Evolutionary conservation across 106 monocot species (phyloP).

Genomic region (Agapanthus africanus): DNA sequence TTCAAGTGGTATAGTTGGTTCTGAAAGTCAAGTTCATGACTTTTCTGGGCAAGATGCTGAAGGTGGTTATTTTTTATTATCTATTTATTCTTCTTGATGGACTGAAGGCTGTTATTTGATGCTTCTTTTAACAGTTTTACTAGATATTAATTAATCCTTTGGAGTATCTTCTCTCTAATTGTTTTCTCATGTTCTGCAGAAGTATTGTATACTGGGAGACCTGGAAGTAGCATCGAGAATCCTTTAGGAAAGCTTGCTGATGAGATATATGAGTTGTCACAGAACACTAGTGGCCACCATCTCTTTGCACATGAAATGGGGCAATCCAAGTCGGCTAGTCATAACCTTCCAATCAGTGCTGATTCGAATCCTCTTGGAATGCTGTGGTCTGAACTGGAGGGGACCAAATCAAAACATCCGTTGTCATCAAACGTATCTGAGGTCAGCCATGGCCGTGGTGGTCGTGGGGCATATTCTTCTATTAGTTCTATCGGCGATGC

Average conservation of each 20-base stretch:
- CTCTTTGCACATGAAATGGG: conserved; percentile 25
- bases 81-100: not conserved
- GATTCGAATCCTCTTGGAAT: conserved; percentile 67
- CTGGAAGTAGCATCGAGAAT: conserved; percentile 26
- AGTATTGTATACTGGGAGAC: conserved; percentile 59
- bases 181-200: conserved; percentile 36
- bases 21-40: conserved; percentile 45
- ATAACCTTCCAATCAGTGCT: conserved; percentile 29
- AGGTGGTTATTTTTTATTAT: conserved; percentile 27
- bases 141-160: not conserved
- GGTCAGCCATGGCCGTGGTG: conserved; percentile 19
- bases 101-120: too few species aligned
- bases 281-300: conserved; percentile 17
- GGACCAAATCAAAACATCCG: conserved; percentile 46
- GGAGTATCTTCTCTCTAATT: not conserved
- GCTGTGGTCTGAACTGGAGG: conserved; percentile 79
- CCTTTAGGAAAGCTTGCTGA: conserved; percentile 17
- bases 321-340: conserved; percentile 14
- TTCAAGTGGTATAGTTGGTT: conserved; percentile 7
- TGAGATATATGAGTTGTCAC: conserved; percentile 14
- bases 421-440: conserved; percentile 55
- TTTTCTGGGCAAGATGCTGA: conserved; percentile 49
- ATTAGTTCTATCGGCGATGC: conserved; percentile 13
- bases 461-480: not conserved
- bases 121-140: not conserved